These are phyloP conservation scores for Phycomyces blakesleeanus DNA, from an alignment of 192 early-diverging fungal species.

Conservation along the genomic window DNA sequence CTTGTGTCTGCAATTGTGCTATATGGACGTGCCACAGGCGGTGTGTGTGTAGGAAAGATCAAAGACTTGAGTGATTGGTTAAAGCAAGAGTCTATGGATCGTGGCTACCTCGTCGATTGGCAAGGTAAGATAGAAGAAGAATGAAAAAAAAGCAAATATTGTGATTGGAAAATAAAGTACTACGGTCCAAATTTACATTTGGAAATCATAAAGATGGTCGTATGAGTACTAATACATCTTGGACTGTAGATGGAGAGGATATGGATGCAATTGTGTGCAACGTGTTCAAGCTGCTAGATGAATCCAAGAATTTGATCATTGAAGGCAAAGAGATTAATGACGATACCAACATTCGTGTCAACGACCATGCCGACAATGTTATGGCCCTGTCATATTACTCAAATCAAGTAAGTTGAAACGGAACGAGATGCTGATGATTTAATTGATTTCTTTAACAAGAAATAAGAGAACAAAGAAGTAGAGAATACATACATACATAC, in stretches of 20 bases:
- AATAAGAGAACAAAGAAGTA: background rate
- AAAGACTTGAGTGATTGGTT: constrained; percentile 33
- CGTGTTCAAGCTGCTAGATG: constrained; percentile 29
- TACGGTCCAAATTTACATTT: too few relatives aligned
- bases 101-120: constrained; percentile 24
- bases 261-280: constrained; percentile 25
- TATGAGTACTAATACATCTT: too few relatives aligned
- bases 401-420: constrained; percentile 27
- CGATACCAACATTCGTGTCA: constrained; percentile 33
- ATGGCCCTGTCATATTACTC: constrained; percentile 37
- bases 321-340: constrained; percentile 34
- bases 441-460: too few relatives aligned
- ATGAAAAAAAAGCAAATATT: background rate
- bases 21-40: constrained; percentile 32
- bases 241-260: constrained; percentile 37
- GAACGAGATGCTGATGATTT: too few relatives aligned
- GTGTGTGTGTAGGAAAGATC: constrained; percentile 34
- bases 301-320: constrained; percentile 31
- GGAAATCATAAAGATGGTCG: too few relatives aligned
- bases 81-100: constrained; percentile 10
- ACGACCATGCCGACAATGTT: constrained; percentile 39
- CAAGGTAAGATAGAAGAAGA: constrained; percentile 26
- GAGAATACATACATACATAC: background rate
- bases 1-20: constrained; percentile 30
- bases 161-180: too few relatives aligned